Conservation (phyloP, 225 moss, liverwort and hornwort species). For the Pseudisothecium myosuroides region DNA sequence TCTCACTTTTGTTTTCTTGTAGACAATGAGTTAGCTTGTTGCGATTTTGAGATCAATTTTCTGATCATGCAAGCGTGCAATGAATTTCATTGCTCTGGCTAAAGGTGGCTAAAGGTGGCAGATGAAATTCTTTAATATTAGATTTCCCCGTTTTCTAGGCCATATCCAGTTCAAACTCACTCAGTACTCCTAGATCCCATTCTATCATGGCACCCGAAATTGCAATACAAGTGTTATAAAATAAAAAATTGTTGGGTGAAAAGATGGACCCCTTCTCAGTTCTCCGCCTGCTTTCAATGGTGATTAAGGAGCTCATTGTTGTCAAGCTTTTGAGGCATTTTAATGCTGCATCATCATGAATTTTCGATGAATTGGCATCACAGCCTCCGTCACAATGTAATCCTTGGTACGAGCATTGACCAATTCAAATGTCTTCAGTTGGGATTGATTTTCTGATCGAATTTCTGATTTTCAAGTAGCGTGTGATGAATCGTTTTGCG, state of each 20-base stretch:
- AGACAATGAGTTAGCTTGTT: too few relatives aligned
- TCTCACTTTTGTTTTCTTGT: too few relatives aligned
- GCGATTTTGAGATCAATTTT: too few relatives aligned
- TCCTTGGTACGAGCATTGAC: not conserved
- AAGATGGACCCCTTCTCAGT: not conserved
- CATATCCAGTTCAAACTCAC: not conserved
- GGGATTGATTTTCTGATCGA: not conserved
- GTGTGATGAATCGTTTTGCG: too few relatives aligned
- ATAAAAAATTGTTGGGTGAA: not conserved
- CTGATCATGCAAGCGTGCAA: too few relatives aligned
- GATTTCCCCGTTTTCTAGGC: not conserved
- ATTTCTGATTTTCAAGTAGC: not conserved
- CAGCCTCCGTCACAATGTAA: too few relatives aligned
- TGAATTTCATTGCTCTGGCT: not conserved
- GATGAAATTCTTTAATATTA: not conserved
- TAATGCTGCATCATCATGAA: not conserved
- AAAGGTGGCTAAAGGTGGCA: too few relatives aligned
- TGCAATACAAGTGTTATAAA: not conserved
- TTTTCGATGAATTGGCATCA: not conserved
- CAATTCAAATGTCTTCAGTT: not conserved
- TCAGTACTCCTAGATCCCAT: not conserved
- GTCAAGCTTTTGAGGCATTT: not conserved
- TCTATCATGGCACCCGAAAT: not conserved
- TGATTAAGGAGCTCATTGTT: not conserved
- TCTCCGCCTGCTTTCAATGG: not conserved